These are phyloP conservation scores for Picochlorum sp. DNA, from an alignment of 139 green algal genomes.

Conservation along the genomic window DNA sequence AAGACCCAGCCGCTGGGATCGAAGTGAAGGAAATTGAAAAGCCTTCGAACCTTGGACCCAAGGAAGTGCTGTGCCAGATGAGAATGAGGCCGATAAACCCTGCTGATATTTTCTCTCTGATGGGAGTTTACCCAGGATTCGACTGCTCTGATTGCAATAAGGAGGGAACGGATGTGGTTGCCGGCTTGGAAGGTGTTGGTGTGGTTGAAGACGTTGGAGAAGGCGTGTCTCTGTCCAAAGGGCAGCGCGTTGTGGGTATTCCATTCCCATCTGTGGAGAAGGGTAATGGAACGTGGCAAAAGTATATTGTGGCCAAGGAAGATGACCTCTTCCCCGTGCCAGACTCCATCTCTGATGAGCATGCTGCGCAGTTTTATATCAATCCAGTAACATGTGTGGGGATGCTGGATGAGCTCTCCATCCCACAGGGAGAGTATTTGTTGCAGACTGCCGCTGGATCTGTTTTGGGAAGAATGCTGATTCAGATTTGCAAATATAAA, in stretches of 20 bases:
- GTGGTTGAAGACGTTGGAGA: slow-evolving; percentile 20
- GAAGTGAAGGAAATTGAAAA: not conserved
- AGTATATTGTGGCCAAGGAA: slow-evolving; percentile 27
- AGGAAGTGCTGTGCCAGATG: slow-evolving; percentile 15
- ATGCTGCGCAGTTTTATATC: slow-evolving; percentile 26
- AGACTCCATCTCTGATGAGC: slow-evolving; percentile 32
- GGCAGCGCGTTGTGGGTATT: slow-evolving; percentile 32
- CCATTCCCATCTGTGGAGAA: slow-evolving; percentile 14
- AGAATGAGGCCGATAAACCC: slow-evolving; percentile 28
- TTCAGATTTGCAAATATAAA: slow-evolving; percentile 26
- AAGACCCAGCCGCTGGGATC: not conserved
- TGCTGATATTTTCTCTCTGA: slow-evolving; percentile 33
- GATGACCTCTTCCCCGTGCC: slow-evolving; percentile 25
- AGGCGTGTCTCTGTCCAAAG: slow-evolving; percentile 18
- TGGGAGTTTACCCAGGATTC: slow-evolving; percentile 40
- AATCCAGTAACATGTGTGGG: slow-evolving; percentile 40
- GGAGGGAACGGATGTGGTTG: not conserved
- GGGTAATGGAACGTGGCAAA: slow-evolving; percentile 41
- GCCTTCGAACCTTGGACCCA: not conserved
- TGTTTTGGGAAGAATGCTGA: slow-evolving; percentile 36
- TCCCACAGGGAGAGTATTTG: slow-evolving; percentile 34
- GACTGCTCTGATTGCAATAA: slow-evolving; percentile 6
- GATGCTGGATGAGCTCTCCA: slow-evolving; percentile 32
- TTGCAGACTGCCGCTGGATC: slow-evolving; percentile 42
- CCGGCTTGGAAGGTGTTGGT: slow-evolving; percentile 40